Conservation (phyloP, 1,139 yeast species). For the Yamadazyma dushanensis region DNA sequence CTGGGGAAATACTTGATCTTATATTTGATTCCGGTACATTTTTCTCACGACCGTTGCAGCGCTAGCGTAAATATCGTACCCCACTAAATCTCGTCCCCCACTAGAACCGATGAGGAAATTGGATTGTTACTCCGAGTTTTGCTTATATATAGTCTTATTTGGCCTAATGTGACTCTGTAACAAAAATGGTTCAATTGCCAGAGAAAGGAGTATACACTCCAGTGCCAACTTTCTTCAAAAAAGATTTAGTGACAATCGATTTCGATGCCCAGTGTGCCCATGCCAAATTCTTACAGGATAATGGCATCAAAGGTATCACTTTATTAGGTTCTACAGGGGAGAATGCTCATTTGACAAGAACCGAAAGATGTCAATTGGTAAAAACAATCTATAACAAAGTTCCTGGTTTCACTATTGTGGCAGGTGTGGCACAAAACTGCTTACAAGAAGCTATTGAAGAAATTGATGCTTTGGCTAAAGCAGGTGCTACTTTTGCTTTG, state of each 20-base stretch:
- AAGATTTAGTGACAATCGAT: slow-evolving; percentile 29
- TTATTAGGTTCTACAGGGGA: slow-evolving; percentile 47
- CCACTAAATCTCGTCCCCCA: background rate
- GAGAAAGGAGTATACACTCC: slow-evolving; percentile 33
- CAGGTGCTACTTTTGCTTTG: slow-evolving; percentile 47
- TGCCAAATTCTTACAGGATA: slow-evolving; percentile 28
- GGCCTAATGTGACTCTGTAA: background rate
- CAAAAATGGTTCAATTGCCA: slow-evolving; percentile 9
- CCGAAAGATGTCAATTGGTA: slow-evolving; percentile 38
- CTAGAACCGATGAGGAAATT: no score
- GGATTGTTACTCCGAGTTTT: no score
- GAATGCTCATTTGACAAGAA: slow-evolving; percentile 42
- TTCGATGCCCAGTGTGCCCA: slow-evolving; percentile 33
- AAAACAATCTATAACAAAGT: slow-evolving; percentile 33
- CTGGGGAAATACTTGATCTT: slow-evolving; percentile 1
- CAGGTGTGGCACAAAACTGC: slow-evolving; percentile 45
- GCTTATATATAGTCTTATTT: no score
- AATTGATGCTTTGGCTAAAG: slow-evolving; percentile 31
- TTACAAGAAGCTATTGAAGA: slow-evolving; percentile 41
- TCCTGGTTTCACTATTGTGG: slow-evolving; percentile 40
- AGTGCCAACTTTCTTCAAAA: slow-evolving; percentile 38
- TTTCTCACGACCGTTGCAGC: background rate
- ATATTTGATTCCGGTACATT: background rate
- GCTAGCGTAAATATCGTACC: background rate
- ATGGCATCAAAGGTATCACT: slow-evolving; percentile 35